Conservation (phyloP, 805 yeast genomes). For the Candida peoriensis region DNA sequence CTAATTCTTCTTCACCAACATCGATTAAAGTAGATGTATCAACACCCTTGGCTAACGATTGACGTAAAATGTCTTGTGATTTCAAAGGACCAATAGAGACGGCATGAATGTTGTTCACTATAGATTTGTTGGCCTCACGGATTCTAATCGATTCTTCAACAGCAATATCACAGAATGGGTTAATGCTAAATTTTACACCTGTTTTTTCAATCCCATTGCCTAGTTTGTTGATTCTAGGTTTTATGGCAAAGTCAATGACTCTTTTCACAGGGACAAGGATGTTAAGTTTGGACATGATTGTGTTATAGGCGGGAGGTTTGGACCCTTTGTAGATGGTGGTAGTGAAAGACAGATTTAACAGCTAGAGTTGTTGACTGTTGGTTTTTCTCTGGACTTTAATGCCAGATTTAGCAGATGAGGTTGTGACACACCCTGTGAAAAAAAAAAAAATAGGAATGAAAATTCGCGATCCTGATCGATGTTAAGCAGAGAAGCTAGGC, state of each 20-base stretch:
- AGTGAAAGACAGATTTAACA: too few species aligned
- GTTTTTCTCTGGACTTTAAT: too few species aligned
- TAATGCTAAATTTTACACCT: constrained; percentile 88
- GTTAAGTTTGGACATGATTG: constrained; percentile 42
- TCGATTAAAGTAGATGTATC: constrained; percentile 82
- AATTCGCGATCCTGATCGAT: too few species aligned
- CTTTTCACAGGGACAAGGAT: constrained; percentile 93
- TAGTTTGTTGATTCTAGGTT: constrained; percentile 86
- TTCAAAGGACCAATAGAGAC: constrained; percentile 87
- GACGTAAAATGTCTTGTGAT: constrained; percentile 81
- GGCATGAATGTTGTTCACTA: constrained; percentile 81
- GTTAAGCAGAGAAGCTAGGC: too few species aligned
- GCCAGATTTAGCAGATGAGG: too few species aligned
- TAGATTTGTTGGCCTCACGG: constrained; percentile 55
- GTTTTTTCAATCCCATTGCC: constrained; percentile 75
- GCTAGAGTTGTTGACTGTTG: too few species aligned
- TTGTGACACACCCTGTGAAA: too few species aligned
- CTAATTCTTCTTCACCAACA: constrained; percentile 66
- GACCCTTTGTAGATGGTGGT: too few species aligned
- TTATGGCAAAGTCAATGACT: constrained; percentile 89
- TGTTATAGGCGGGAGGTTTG: neutral
- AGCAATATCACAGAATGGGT: constrained; percentile 98
- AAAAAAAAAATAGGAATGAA: too few species aligned
- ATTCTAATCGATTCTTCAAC: constrained; percentile 89
- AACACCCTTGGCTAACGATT: constrained; percentile 92